Conservation (phyloP, 1,284 basidiomycete species). For the Hymenochaete sp. region DNA sequence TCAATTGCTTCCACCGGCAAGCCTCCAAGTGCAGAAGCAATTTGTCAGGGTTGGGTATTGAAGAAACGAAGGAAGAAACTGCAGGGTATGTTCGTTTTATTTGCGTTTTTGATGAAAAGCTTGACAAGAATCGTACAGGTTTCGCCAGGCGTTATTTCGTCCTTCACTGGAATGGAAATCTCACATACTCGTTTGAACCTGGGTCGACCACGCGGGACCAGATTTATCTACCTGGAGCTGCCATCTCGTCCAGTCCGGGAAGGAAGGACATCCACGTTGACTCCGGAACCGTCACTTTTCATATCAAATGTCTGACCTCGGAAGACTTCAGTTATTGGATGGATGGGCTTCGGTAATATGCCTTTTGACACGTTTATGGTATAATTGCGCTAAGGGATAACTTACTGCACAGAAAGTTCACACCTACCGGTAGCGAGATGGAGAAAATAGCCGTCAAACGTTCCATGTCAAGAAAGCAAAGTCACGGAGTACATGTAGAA, state of each 20-base stretch:
- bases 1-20: too few species aligned
- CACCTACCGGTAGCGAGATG: conserved; percentile 11
- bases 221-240: conserved; percentile 56
- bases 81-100: conserved; percentile 61
- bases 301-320: conserved; percentile 61
- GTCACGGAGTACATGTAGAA: conserved; percentile 5
- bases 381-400: neutral
- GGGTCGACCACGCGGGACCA: conserved; percentile 64
- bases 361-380: neutral
- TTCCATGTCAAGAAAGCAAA: conserved; percentile 11
- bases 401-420: conserved; percentile 13
- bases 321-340: conserved; percentile 74
- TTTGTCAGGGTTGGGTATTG: conserved; percentile 67
- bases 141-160: conserved; percentile 77
- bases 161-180: conserved; percentile 54
- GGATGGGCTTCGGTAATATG: conserved; percentile 52
- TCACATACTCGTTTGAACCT: conserved; percentile 69
- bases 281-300: conserved; percentile 66
- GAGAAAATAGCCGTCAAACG: conserved; percentile 7
- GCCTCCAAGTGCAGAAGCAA: too few species aligned
- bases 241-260: conserved; percentile 60
- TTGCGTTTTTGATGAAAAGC: conserved; percentile 15
- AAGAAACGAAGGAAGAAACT: conserved; percentile 79
- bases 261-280: conserved; percentile 74
- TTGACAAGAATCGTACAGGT: conserved; percentile 35